A percentile compares a stretch with the other conserved stretches of the same genome.
Evolutionary conservation across 305 asterid species (phyloP).

Genomic region (Fraxinus albicans): DNA sequence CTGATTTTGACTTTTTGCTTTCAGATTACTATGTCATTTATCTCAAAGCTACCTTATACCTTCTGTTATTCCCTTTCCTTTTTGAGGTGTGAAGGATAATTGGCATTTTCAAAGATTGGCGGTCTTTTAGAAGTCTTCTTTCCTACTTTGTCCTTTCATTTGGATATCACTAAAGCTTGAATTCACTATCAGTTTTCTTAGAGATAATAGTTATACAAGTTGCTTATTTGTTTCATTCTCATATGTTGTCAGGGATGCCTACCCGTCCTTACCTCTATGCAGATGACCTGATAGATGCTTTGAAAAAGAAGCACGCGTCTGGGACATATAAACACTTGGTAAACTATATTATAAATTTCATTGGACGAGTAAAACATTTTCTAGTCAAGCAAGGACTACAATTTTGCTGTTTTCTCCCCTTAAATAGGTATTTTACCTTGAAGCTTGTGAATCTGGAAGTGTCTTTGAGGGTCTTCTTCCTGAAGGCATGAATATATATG

Average conservation of each 20-base stretch:
- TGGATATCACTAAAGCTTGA: background rate
- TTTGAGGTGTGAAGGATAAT: background rate
- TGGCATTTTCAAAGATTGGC: background rate
- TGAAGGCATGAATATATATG: conserved; percentile 75
- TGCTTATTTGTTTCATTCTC: conserved; percentile 22
- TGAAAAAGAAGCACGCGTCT: conserved; percentile 79
- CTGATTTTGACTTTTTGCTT: background rate
- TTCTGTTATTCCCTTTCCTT: background rate
- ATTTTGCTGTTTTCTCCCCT: background rate
- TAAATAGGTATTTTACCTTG: conserved; percentile 77
- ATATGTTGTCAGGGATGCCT: conserved; percentile 72
- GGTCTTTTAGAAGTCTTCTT: background rate
- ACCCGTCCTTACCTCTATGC: conserved; percentile 70
- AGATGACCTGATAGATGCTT: conserved; percentile 48
- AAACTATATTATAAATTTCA: conserved; percentile 13
- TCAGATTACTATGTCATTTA: background rate
- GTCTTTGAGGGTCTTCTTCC: conserved; percentile 94
- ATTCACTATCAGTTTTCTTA: background rate
- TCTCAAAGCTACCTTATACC: background rate
- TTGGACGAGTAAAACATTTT: conserved; percentile 12
- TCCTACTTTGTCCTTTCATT: background rate
- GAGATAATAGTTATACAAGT: background rate
- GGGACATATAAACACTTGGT: conserved; percentile 92
- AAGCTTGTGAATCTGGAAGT: conserved; percentile 97
- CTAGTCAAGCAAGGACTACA: conserved; percentile 16